phyloP scores from a whole-genome alignment of 2,329 filamentous ascomycete genomes.

The Sclerotinia minor region DNA sequence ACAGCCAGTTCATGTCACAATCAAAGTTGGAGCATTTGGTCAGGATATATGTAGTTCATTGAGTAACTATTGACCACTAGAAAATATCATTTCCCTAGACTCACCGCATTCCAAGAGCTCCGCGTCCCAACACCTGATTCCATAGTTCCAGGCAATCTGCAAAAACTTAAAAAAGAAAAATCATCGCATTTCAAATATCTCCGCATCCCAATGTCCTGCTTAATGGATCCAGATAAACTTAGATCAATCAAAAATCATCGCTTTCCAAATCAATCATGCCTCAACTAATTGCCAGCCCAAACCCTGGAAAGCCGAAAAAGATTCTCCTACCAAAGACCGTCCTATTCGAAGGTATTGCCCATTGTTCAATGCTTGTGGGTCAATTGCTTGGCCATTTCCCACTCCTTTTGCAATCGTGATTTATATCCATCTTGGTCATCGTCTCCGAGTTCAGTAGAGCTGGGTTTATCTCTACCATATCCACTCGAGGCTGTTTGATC shows the following conservation, averaged over 20 bases:
- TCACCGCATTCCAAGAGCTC: not conserved
- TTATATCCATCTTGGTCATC: not conserved
- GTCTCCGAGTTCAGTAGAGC: slow-evolving; percentile 3
- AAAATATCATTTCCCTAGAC: not conserved
- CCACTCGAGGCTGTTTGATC: not conserved
- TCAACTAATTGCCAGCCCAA: not conserved
- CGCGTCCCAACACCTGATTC: not conserved
- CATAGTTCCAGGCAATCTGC: not conserved
- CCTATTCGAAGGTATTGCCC: not conserved
- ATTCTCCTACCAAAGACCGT: not conserved
- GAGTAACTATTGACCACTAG: not conserved
- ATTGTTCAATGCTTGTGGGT: not conserved
- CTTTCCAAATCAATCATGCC: not conserved
- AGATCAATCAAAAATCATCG: not conserved
- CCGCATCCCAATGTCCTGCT: too few relatives aligned
- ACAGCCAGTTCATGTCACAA: not conserved
- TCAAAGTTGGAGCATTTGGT: not conserved
- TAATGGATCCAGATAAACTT: not conserved
- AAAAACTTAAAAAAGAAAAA: not conserved
- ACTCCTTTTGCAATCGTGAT: slow-evolving; percentile 19
- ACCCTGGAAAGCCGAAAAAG: not conserved
- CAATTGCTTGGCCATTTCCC: slow-evolving; percentile 11
- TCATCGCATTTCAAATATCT: not conserved
- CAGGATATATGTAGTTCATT: not conserved
- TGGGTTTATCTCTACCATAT: slow-evolving; percentile 11